phyloP scores from a whole-genome alignment of 768 basidiomycete species.

The Pleurotus sapidus region DNA sequence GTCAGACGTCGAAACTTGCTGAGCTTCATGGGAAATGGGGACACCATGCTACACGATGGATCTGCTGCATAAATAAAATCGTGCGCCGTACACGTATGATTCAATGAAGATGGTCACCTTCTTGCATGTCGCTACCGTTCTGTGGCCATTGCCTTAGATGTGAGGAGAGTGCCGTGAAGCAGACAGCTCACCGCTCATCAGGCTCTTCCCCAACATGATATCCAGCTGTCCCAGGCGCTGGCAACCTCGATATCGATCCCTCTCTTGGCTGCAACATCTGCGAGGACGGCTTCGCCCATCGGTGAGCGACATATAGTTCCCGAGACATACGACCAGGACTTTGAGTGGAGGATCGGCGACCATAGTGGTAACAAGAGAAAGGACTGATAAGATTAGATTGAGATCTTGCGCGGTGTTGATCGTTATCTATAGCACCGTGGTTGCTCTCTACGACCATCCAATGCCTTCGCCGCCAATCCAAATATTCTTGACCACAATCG shows the following conservation, averaged over 20 bases:
- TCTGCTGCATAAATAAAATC: not conserved
- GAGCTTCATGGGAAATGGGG: slow-evolving; percentile 66
- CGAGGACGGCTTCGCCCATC: slow-evolving; percentile 88
- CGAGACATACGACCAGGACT: slow-evolving; percentile 72
- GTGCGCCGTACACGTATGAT: not conserved
- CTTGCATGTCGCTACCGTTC: slow-evolving; percentile 67
- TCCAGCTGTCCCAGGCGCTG: slow-evolving; percentile 80
- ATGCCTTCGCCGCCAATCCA: slow-evolving; percentile 86
- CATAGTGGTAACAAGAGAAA: not conserved
- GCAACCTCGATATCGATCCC: slow-evolving; percentile 71
- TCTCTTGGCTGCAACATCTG: slow-evolving; percentile 62
- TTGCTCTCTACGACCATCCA: not conserved
- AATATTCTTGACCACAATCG: slow-evolving; percentile 85
- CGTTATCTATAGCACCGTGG: not conserved
- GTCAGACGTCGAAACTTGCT: slow-evolving; percentile 65
- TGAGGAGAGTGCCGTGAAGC: slow-evolving; percentile 1
- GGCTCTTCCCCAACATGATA: slow-evolving; percentile 86
- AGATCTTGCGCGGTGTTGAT: not conserved
- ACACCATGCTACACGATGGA: slow-evolving; percentile 55
- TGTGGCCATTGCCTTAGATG: not conserved
- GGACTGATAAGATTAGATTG: slow-evolving; percentile 1
- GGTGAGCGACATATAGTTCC: slow-evolving; percentile 90
- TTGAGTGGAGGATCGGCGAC: slow-evolving; percentile 30
- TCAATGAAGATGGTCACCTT: slow-evolving; percentile 43
- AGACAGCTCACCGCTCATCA: slow-evolving; percentile 61